These are phyloP conservation scores for Penstemon eatonii DNA, from an alignment of 257 asterid genomes.

Conservation along the genomic window DNA sequence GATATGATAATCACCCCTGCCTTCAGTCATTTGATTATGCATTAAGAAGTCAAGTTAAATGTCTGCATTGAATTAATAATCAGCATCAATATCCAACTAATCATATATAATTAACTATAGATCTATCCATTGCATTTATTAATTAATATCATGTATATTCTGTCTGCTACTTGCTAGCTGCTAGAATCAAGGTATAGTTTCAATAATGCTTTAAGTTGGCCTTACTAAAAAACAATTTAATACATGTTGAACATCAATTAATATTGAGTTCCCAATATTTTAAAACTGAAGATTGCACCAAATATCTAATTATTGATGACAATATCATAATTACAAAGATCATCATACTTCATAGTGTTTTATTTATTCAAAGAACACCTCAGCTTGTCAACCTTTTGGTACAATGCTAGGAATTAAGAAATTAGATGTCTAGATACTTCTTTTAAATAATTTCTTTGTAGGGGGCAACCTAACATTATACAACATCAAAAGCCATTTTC, in stretches of 20 bases:
- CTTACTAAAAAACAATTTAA: not conserved
- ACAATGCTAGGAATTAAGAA: constrained; percentile 4
- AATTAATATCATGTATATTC: not conserved
- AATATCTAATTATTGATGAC: constrained; percentile 28
- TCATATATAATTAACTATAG: no score
- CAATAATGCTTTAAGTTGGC: constrained; percentile 21
- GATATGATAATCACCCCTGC: no score
- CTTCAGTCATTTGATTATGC: no score
- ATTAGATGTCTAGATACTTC: not conserved
- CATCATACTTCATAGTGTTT: constrained; percentile 18
- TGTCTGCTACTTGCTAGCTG: not conserved
- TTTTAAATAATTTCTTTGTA: not conserved
- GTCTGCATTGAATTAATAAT: no score
- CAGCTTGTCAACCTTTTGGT: constrained; percentile 35
- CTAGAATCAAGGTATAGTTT: constrained; percentile 7
- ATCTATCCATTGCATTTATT: not conserved
- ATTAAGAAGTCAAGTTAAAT: no score
- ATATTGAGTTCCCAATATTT: not conserved
- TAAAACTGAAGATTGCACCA: not conserved
- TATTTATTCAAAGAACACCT: constrained; percentile 34
- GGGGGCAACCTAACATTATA: no score
- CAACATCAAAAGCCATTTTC: not conserved
- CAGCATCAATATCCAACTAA: no score
- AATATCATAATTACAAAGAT: constrained; percentile 19
- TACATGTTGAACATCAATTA: constrained; percentile 10